Percentiles rank a stretch among this genome's conserved stretches.
Evolutionary conservation across 768 basidiomycete genomes (phyloP).

Genomic region (Russula virescens): DNA sequence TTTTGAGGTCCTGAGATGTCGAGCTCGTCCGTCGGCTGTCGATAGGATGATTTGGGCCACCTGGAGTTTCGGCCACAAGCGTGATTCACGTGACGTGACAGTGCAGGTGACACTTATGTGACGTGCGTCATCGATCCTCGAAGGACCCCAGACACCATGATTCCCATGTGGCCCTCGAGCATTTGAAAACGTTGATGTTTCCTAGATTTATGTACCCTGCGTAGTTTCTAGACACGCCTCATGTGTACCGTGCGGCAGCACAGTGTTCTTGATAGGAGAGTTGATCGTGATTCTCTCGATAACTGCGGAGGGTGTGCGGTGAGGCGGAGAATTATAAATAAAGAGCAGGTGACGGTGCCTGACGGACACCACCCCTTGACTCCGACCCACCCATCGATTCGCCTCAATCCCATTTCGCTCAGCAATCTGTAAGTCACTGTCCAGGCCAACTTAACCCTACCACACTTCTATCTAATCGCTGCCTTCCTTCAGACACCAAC

Average conservation of each 20-base stretch:
- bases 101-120: neutral
- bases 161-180: neutral
- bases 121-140: neutral
- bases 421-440: slow-evolving; percentile 4
- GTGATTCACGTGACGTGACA: neutral
- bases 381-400: slow-evolving; percentile 19
- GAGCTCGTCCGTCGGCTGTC: slow-evolving; percentile 3
- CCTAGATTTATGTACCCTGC: neutral
- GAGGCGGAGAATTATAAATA: slow-evolving; percentile 9
- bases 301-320: neutral
- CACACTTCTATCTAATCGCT: slow-evolving; percentile 5
- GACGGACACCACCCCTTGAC: slow-evolving; percentile 13
- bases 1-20: slow-evolving; percentile 3
- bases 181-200: neutral
- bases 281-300: neutral
- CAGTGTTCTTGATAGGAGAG: neutral
- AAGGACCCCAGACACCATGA: slow-evolving; percentile 4
- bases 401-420: neutral
- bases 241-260: neutral
- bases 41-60: neutral
- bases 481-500: neutral
- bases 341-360: slow-evolving; percentile 1
- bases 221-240: neutral
- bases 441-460: neutral
- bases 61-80: neutral